Percentiles rank a stretch among this genome's conserved stretches.
Conservation (phyloP, 2,329 filamentous ascomycete genomes). For the Geosmithia morbida region DNA sequence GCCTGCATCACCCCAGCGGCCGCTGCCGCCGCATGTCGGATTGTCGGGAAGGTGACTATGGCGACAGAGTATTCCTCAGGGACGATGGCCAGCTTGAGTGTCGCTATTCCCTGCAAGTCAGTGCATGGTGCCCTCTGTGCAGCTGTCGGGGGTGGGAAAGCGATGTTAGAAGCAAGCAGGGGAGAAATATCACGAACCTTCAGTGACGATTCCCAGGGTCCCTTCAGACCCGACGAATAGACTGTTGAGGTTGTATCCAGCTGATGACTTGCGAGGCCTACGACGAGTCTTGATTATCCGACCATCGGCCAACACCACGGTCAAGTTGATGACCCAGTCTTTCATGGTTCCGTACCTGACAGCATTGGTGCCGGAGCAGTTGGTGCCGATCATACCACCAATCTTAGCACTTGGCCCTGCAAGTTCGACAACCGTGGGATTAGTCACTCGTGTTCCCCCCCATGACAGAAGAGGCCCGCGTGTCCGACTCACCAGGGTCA, state of each 20-base stretch:
- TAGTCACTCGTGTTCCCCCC: too few species aligned
- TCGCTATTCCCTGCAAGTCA: constrained; percentile 28
- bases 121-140: background rate
- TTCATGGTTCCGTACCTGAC: constrained; percentile 78
- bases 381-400: constrained; percentile 72
- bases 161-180: background rate
- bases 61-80: constrained; percentile 66
- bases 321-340: constrained; percentile 75
- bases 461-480: background rate
- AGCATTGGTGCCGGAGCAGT: constrained; percentile 65
- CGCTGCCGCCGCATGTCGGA: constrained; percentile 60
- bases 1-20: constrained; percentile 64
- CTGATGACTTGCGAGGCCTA: constrained; percentile 66
- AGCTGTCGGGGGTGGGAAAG: too few species aligned
- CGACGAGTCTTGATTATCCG: constrained; percentile 65
- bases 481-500: constrained; percentile 50
- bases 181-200: constrained; percentile 24
- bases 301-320: constrained; percentile 66
- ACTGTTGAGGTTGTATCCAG: constrained; percentile 70
- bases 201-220: constrained; percentile 67
- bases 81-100: constrained; percentile 63
- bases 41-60: constrained; percentile 65
- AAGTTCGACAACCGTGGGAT: background rate
- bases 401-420: constrained; percentile 54
- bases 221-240: constrained; percentile 74